Base-by-base conservation (phyloP, 257 asterid genomes). In the Striga asiatica region DNA sequence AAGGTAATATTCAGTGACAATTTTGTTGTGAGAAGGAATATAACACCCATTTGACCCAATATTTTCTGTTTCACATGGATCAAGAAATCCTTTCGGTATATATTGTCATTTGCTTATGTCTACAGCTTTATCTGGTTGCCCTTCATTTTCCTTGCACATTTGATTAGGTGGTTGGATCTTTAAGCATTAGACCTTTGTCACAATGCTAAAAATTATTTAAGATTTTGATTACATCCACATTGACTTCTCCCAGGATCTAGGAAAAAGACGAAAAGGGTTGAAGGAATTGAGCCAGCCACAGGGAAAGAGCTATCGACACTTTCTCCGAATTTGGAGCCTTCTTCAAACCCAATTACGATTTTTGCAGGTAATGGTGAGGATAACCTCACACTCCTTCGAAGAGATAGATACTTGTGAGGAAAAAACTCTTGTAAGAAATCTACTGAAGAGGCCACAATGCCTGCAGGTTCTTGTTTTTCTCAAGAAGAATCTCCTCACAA, bases 221-320 rank as follows among this genome's bases (percentile, higher is more conserved):
- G 55, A 54, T 61, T 60, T 69, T 38, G 5, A 14, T 20, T n/a
- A 9, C 51, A 28, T 51, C 17, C 19, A 9, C 45, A 24, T 27
- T 32, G 49, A 56, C 58, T 58, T 27, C 49, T 58, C 54, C 54
- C 75, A 76, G 96, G 71, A 55, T 57, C 64, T 67, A 52, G 56
- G 65, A 72, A 60, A 77, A 91, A 74, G 78, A 76, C 92, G 78
- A 78, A 78, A 66, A 60, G 63, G 42, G 60, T 51, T 0, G 78
- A 75, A 35, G 78, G 56, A 65, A 73, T 56, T 60, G 64, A 61
- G 57, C 48, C 64, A 45, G 43, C 35, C 51, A 62, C 54, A 10
- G 68, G 27, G 61, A 73, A 80, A 65, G 69, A 67, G 53, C 63
- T 43, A 49, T 16, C 39, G 39, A 16, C 52, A 35, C 12, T 60